These are phyloP conservation scores for Melampsora abietis-canadensis DNA, from an alignment of 1,284 basidiomycete species.

Conservation along the genomic window DNA sequence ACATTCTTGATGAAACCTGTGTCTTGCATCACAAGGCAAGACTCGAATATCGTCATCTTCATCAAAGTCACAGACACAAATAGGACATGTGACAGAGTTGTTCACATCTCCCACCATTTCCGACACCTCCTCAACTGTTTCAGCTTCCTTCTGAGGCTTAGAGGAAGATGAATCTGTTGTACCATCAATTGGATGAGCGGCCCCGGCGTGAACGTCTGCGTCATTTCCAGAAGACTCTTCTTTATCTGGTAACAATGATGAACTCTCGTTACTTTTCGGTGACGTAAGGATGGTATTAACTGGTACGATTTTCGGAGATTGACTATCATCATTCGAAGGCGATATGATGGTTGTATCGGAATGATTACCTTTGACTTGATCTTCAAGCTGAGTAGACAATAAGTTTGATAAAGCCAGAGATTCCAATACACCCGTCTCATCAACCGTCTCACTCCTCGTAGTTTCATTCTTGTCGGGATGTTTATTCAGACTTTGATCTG, in stretches of 20 bases:
- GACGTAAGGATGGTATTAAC: not conserved
- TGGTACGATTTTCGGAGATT: not conserved
- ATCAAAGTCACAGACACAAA: constrained; percentile 88
- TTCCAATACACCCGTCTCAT: not conserved
- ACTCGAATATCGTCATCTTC: constrained; percentile 84
- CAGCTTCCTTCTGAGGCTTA: constrained; percentile 43
- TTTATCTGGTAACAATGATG: not conserved
- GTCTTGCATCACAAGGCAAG: constrained; percentile 80
- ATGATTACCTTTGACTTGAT: not conserved
- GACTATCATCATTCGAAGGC: not conserved
- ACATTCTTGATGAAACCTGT: constrained; percentile 73
- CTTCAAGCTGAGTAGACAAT: not conserved
- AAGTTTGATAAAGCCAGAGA: not conserved
- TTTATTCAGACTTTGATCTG: not conserved
- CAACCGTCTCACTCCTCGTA: not conserved
- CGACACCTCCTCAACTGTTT: not conserved
- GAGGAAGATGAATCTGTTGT: constrained; percentile 59
- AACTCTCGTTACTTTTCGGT: not conserved
- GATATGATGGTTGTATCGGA: not conserved
- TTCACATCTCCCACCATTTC: constrained; percentile 43
- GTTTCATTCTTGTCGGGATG: no score
- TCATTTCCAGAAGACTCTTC: no score
- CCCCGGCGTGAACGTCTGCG: no score
- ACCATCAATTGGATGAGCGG: no score
- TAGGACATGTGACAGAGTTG: constrained; percentile 78